These are phyloP conservation scores for Kluyveromyces starmeri DNA, from an alignment of 805 yeast species.

Conservation along the genomic window DNA sequence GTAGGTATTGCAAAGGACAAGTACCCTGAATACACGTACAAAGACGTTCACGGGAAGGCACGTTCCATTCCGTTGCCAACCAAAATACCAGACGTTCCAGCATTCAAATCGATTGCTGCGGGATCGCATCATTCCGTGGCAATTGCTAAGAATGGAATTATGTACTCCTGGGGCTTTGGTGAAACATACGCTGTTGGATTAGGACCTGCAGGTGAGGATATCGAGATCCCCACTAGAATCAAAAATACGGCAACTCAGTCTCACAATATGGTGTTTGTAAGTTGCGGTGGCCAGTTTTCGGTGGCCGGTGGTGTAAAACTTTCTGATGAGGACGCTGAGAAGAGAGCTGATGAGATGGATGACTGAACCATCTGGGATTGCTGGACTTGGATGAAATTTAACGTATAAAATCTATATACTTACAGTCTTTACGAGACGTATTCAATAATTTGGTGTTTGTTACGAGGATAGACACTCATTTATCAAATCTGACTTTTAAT, in stretches of 20 bases:
- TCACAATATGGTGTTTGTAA: slow-evolving; percentile 58
- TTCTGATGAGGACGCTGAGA: slow-evolving; percentile 33
- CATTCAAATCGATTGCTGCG: slow-evolving; percentile 51
- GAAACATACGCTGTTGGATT: slow-evolving; percentile 95
- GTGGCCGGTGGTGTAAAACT: slow-evolving; percentile 67
- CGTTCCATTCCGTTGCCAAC: slow-evolving; percentile 86
- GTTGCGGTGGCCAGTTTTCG: slow-evolving; percentile 97
- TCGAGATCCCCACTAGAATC: slow-evolving; percentile 80
- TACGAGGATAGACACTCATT: too few species aligned
- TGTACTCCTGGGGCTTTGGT: slow-evolving; percentile 96
- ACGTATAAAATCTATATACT: too few species aligned
- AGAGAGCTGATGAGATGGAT: slow-evolving; percentile 42
- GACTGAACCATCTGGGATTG: too few species aligned
- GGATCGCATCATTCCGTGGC: slow-evolving; percentile 95
- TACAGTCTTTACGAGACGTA: too few species aligned
- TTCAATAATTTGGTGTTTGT: too few species aligned
- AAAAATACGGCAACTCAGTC: slow-evolving; percentile 88
- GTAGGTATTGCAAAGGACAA: slow-evolving; percentile 64
- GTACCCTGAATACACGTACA: slow-evolving; percentile 63
- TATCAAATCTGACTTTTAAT: slow-evolving; percentile 66
- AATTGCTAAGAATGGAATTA: slow-evolving; percentile 71
- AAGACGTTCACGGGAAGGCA: slow-evolving; percentile 70
- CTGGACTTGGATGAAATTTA: too few species aligned
- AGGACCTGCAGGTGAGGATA: slow-evolving; percentile 82
- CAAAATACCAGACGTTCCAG: slow-evolving; percentile 48